These are phyloP conservation scores for Albatrellus ellisii DNA, from an alignment of 768 basidiomycete genomes.

Conservation along the genomic window DNA sequence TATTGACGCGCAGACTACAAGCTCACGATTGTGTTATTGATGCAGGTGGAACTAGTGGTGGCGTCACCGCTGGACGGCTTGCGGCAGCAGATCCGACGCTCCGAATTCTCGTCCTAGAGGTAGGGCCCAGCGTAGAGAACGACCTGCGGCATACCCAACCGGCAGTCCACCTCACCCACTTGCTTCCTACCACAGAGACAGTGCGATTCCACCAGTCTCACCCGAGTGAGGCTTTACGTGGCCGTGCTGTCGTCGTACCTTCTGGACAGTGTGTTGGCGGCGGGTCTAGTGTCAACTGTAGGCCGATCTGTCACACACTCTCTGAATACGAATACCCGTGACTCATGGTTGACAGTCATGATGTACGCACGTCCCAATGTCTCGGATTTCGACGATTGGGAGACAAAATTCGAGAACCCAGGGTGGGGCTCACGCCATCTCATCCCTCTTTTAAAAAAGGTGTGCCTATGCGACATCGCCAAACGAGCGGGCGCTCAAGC, in stretches of 20 bases:
- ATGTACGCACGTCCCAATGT: slow-evolving; percentile 46
- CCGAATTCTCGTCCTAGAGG: slow-evolving; percentile 48
- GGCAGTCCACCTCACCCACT: slow-evolving; percentile 32
- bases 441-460: slow-evolving; percentile 48
- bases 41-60: slow-evolving; percentile 34
- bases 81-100: slow-evolving; percentile 37
- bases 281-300: slow-evolving; percentile 45
- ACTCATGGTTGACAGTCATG: slow-evolving; percentile 5
- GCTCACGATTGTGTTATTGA: too few relatives aligned
- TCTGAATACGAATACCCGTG: not conserved
- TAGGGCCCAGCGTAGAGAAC: slow-evolving; percentile 38
- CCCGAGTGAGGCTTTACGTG: slow-evolving; percentile 29
- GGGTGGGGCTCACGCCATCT: slow-evolving; percentile 50
- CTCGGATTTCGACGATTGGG: slow-evolving; percentile 60
- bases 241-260: slow-evolving; percentile 31
- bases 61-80: slow-evolving; percentile 43
- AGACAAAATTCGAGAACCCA: slow-evolving; percentile 31
- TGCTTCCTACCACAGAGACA: slow-evolving; percentile 25
- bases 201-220: slow-evolving; percentile 28
- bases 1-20: not conserved
- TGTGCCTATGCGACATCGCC: slow-evolving; percentile 7
- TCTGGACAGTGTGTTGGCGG: slow-evolving; percentile 44
- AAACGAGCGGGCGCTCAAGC: too few relatives aligned
- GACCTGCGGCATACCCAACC: slow-evolving; percentile 38
- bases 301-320: slow-evolving; percentile 5